phyloP scores from a whole-genome alignment of 208 protist genomes.

The Herpetomonas muscarum region DNA sequence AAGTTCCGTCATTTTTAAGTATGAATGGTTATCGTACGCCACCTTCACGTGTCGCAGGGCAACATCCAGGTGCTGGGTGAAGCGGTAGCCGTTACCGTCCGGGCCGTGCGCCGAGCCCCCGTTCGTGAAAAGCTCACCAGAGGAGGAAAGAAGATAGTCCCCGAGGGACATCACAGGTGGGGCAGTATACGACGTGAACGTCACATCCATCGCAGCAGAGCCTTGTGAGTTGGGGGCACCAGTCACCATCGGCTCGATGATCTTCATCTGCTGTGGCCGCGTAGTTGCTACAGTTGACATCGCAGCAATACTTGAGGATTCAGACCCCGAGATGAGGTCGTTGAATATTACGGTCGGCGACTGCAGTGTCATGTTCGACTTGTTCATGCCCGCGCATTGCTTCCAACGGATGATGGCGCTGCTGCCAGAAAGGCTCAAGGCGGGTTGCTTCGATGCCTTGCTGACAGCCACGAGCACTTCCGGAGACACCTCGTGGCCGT shows the following conservation, averaged over 20 bases:
- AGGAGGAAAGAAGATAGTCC: conserved; percentile 23
- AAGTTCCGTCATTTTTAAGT: conserved; percentile 29
- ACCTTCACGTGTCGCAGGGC: conserved; percentile 5
- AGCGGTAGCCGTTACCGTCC: conserved; percentile 17
- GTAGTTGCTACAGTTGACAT: too few relatives aligned
- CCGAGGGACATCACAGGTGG: conserved; percentile 23
- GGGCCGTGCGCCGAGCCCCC: background rate
- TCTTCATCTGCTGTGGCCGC: too few relatives aligned
- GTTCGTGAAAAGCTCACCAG: background rate
- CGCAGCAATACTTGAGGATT: too few relatives aligned
- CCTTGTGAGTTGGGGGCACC: background rate
- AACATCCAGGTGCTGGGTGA: conserved; percentile 18
- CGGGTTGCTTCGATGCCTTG: background rate
- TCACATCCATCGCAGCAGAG: conserved; percentile 6
- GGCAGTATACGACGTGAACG: conserved; percentile 13
- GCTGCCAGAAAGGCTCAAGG: background rate
- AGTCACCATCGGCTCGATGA: background rate
- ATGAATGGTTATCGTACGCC: conserved; percentile 23
- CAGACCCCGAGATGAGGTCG: too few relatives aligned
- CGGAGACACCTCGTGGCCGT: background rate
- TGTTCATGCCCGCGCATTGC: background rate
- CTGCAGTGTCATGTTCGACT: background rate
- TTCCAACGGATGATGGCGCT: background rate
- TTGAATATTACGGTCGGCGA: background rate
- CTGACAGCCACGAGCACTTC: background rate